Evolutionary conservation across 192 early-diverging fungal genomes (phyloP), one percentile per base, ranked within the genome.

Genomic region (Gaertneriomyces semiglobifer): DNA sequence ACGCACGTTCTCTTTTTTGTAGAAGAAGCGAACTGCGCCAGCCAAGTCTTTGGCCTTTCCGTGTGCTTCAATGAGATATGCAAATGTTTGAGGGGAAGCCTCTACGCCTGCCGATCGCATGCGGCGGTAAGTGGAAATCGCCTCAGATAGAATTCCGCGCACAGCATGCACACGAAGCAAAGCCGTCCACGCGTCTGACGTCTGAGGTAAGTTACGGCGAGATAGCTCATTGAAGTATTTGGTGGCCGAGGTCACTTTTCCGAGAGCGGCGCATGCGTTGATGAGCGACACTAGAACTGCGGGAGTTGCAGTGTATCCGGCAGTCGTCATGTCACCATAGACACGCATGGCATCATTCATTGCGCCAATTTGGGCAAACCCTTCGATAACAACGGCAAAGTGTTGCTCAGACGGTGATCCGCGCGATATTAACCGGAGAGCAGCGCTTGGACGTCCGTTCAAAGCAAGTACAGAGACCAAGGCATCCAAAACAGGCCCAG

Each of bases 1-100:
- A 20, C 25, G 19, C 7, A 73, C 65, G 10, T 53, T 38, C 38
- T 73, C 71, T 61, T 73, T 73, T 56, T 73, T 73, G 52, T 73
- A 62, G 16, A 73, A 62, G 65, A 62, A 68, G 7, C 51, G 47
- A 5, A 20, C 6, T 18, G 71, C 71, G 38, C 65, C 65, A 1
- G 63, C 53, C 9, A 73, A 10, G 48, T 73, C 58, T 1, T 62
- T 62, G 18, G 50, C 5, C 33, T 60, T 59, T 19, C 58, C 71
- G 48, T 68, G 48, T 25, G 43, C 65, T 18, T 38, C 14, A 42
- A 73, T 73, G 7, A 73, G 40, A 38, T 60, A 38, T 4, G 58
- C 54, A 38, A 57, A 68, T 16, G 65, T 53, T 4, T 58, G 42
- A 9, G 56, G 14, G 25, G 53, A 12, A 7, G 71, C 71, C 40